Percentiles rank a stretch among this genome's conserved stretches.
These are phyloP conservation scores for Clitopilus hobsonii DNA, from an alignment of 768 basidiomycete species.

Conservation along the genomic window DNA sequence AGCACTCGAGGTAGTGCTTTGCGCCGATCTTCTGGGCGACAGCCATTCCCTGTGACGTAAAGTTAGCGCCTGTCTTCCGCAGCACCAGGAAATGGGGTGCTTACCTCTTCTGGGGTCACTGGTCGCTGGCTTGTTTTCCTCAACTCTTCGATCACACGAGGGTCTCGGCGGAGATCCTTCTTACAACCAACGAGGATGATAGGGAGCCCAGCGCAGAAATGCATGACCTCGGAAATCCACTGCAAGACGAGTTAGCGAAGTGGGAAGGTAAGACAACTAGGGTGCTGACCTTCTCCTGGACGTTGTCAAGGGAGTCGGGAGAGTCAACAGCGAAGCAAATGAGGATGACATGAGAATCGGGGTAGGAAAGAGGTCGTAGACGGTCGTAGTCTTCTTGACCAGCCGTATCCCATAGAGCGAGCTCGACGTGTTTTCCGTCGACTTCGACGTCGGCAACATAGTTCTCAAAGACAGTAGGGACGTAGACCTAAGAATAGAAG, in stretches of 20 bases:
- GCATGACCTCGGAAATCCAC: conserved; percentile 99
- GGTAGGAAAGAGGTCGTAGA: conserved; percentile 95
- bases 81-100: conserved; percentile 7
- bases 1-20: conserved; percentile 95
- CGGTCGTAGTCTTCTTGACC: conserved; percentile 99
- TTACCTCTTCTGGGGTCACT: conserved; percentile 88
- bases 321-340: conserved; percentile 99
- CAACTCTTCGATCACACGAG: conserved; percentile 89
- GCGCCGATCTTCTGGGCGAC: conserved; percentile 96
- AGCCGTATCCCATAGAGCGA: conserved; percentile 99
- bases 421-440: conserved; percentile 96
- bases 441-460: conserved; percentile 99
- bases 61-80: not conserved
- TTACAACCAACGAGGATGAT: conserved; percentile 99
- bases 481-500: conserved; percentile 71
- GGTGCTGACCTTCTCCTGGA: conserved; percentile 91
- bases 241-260: conserved; percentile 23
- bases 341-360: conserved; percentile 99
- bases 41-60: conserved; percentile 73
- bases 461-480: conserved; percentile 99
- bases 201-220: conserved; percentile 92
- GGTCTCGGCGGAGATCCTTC: conserved; percentile 95
- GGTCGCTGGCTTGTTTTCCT: conserved; percentile 92
- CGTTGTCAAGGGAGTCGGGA: conserved; percentile 97
- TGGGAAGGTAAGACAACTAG: not conserved